A percentile compares a stretch with the other conserved stretches of the same genome.
These are phyloP conservation scores for Xylariaceae sp. DNA, from an alignment of 2,329 filamentous ascomycete species.

Conservation along the genomic window DNA sequence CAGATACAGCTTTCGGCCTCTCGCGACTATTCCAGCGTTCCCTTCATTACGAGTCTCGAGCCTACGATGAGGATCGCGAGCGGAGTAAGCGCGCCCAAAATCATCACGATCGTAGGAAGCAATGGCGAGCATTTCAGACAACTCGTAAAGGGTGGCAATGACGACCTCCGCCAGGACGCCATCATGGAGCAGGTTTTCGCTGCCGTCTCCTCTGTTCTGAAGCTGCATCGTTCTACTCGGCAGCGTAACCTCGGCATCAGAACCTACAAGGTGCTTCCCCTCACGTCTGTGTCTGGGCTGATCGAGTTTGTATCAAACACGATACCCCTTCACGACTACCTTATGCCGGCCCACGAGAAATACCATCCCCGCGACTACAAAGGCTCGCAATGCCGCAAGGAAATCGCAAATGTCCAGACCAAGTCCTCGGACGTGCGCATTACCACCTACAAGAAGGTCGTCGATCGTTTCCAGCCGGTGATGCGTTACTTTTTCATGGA, in stretches of 20 bases:
- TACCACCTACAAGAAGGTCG: constrained; percentile 69
- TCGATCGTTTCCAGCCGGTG: constrained; percentile 80
- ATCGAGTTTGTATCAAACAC: constrained; percentile 98
- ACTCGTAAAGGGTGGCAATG: constrained; percentile 90
- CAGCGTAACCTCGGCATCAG: constrained; percentile 85
- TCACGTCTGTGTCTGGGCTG: constrained; percentile 78
- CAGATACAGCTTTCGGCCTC: constrained; percentile 68
- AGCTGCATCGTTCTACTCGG: constrained; percentile 77
- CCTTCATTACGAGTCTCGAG: constrained; percentile 67
- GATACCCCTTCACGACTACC: constrained; percentile 82
- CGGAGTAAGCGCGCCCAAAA: constrained; percentile 89
- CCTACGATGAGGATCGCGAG: constrained; percentile 77
- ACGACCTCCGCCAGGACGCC: constrained; percentile 92
- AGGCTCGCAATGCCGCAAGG: constrained; percentile 67
- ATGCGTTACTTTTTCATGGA: constrained; percentile 98
- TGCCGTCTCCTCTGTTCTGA: constrained; percentile 84
- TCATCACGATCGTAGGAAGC: constrained; percentile 73
- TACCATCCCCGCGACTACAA: constrained; percentile 85
- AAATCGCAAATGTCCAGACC: constrained; percentile 67
- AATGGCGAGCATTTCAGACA: constrained; percentile 81
- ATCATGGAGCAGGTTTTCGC: constrained; percentile 99
- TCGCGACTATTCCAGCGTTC: constrained; percentile 70
- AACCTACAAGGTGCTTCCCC: constrained; percentile 92
- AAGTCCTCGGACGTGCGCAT: constrained; percentile 66
- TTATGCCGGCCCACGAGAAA: constrained; percentile 81